phyloP scores from a whole-genome alignment of 257 asterid species.

The Primulina tabacum region DNA sequence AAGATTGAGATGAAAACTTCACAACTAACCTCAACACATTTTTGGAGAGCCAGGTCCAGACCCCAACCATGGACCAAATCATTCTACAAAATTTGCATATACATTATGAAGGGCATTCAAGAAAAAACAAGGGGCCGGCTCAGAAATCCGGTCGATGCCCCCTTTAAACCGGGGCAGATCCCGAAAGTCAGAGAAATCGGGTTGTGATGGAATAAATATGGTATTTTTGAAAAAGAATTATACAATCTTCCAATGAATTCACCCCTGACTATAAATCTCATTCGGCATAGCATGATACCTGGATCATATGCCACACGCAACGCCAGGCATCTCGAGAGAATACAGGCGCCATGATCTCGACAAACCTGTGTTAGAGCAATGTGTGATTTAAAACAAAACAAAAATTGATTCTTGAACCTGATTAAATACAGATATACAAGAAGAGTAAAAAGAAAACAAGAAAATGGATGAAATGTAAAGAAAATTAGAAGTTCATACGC shows the following conservation, averaged over 20 bases:
- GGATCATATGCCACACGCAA: slow-evolving; percentile 91
- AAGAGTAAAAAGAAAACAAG: too few species aligned
- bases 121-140: too few species aligned
- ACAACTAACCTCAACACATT: slow-evolving; percentile 66
- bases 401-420: background rate
- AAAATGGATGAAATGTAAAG: background rate
- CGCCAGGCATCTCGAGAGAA: slow-evolving; percentile 96
- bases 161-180: background rate
- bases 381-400: too few species aligned
- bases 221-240: background rate
- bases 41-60: slow-evolving; percentile 78
- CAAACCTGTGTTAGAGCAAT: slow-evolving; percentile 47
- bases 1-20: background rate
- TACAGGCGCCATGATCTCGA: slow-evolving; percentile 94
- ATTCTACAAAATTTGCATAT: slow-evolving; percentile 41
- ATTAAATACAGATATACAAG: too few species aligned
- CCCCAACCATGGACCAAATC: slow-evolving; percentile 98
- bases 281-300: slow-evolving; percentile 40
- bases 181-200: too few species aligned
- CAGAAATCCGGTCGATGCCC: too few species aligned
- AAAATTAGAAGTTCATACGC: slow-evolving; percentile 42
- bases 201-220: background rate
- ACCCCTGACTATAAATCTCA: background rate
- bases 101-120: background rate
- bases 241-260: background rate